Evolutionary conservation across 2,329 filamentous ascomycete species (phyloP).

Genomic region (Stenocarpella maydis): DNA sequence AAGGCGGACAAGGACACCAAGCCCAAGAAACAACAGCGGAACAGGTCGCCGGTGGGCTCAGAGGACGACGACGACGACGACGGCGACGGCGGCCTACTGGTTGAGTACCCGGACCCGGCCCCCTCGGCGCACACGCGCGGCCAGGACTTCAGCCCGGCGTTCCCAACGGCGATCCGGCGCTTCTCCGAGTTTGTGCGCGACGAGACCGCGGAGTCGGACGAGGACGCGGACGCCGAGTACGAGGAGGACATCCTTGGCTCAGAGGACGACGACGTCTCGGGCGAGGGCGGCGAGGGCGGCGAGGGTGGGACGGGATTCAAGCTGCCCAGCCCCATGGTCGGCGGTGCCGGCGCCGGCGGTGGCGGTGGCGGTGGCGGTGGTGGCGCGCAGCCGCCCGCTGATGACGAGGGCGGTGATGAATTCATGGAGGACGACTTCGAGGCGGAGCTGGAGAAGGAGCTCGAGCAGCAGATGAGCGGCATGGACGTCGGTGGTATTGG

Average conservation of each 20-base stretch:
- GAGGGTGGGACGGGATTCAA: slow-evolving; percentile 54
- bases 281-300: slow-evolving; percentile 48
- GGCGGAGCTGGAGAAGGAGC: slow-evolving; percentile 63
- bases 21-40: slow-evolving; percentile 31
- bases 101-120: slow-evolving; percentile 67
- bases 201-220: slow-evolving; percentile 52
- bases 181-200: slow-evolving; percentile 61
- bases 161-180: slow-evolving; percentile 53
- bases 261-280: slow-evolving; percentile 52
- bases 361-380: background rate
- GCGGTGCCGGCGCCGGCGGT: background rate
- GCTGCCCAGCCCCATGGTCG: slow-evolving; percentile 62
- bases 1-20: slow-evolving; percentile 46
- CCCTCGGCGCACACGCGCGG: slow-evolving; percentile 38
- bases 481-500: slow-evolving; percentile 51
- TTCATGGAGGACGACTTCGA: slow-evolving; percentile 52
- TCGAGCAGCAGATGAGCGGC: slow-evolving; percentile 58
- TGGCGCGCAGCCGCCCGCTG: slow-evolving; percentile 32
- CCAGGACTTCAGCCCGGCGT: slow-evolving; percentile 57
- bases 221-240: slow-evolving; percentile 56
- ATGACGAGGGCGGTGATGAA: slow-evolving; percentile 41
- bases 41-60: slow-evolving; percentile 25
- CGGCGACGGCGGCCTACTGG: slow-evolving; percentile 63
- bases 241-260: slow-evolving; percentile 42
- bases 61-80: slow-evolving; percentile 52